These are phyloP conservation scores for Pestalotiopsis sp. DNA, from an alignment of 2,329 filamentous ascomycete genomes.

Conservation along the genomic window DNA sequence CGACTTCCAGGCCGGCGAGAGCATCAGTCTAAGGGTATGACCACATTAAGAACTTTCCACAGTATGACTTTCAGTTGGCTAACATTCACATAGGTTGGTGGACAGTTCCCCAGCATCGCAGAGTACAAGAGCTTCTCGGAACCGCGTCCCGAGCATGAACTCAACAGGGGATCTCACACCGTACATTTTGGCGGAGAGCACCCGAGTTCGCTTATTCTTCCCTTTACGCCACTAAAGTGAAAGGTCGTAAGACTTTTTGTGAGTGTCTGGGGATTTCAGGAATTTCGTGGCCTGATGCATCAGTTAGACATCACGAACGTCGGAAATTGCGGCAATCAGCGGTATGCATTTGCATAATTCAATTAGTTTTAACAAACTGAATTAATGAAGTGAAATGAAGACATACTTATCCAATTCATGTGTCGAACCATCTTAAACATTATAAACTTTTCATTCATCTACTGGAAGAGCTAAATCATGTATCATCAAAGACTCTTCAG, in stretches of 20 bases:
- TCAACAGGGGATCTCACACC: constrained; percentile 41
- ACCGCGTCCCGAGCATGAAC: constrained; percentile 41
- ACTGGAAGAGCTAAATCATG: no score
- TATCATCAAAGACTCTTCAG: neutral
- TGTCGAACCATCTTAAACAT: no score
- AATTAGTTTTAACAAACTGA: no score
- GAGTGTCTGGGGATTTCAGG: neutral
- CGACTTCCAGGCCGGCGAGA: constrained; percentile 31
- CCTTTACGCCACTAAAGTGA: constrained; percentile 25
- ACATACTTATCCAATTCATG: no score
- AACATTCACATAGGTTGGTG: constrained; percentile 29
- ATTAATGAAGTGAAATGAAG: no score
- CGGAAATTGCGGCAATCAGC: no score
- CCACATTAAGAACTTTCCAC: constrained; percentile 33
- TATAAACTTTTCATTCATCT: no score
- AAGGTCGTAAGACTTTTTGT: neutral
- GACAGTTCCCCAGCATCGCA: constrained; percentile 39
- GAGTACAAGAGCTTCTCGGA: constrained; percentile 41
- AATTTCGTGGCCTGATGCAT: no score
- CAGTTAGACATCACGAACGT: no score
- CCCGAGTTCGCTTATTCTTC: constrained; percentile 40
- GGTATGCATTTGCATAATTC: no score
- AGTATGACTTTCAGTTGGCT: constrained; percentile 31
- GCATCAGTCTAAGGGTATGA: constrained; percentile 23
- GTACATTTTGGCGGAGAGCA: constrained; percentile 41